Evolutionary conservation across 2,329 filamentous ascomycete genomes (phyloP), one percentile per base, ranked within the genome.

Genomic region (Corynespora cassiicola): DNA sequence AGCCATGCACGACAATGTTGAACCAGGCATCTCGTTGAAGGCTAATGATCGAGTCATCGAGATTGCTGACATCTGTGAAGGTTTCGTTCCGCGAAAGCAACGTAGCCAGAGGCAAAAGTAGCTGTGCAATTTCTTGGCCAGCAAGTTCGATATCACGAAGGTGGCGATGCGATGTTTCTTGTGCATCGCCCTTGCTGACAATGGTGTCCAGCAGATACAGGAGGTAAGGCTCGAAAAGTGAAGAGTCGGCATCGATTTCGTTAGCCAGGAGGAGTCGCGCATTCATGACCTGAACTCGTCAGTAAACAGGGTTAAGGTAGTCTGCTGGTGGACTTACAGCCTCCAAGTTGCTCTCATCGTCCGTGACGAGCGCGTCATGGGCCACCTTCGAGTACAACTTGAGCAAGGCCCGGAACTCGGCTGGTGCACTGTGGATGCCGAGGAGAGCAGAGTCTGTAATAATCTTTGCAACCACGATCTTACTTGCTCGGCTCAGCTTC

Each of bases 11-110:
- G 15, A 91, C 88, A 47, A 97, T 90, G 59, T 99, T 99, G 73
- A 96, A 97, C 94, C 94, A 99, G 5, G 90, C 89, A 75, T 99
- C 91, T 35, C 92, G 85, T 52, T 94, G 80, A 39, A 95, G 73
- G 17, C 82, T 80, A 45, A 87, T 80, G 6, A 83, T 81, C 5
- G 61, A 61, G 20, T 77, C 60, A 19, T 70, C 63, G 10, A 74
- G 66, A 24, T 70, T 62, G 14, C 69, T 56, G 42, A 92, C 84
- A 34, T 91, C 86, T 35, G 87, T 81, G 37, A 71, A 70, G 39
- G 47, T 51, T 36, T 48, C 60, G 39, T 62, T 69, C 37, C 65
- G 64, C 7, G 89, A 86, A 66, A 95, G 87, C 35, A 99, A 79
- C 2, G 90, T 77, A 6, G 94, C 89, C n/a, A 99, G 76, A 9